These are phyloP conservation scores for Chrysoporthe austroafricana DNA, from an alignment of 2,329 filamentous ascomycete species.

Conservation along the genomic window DNA sequence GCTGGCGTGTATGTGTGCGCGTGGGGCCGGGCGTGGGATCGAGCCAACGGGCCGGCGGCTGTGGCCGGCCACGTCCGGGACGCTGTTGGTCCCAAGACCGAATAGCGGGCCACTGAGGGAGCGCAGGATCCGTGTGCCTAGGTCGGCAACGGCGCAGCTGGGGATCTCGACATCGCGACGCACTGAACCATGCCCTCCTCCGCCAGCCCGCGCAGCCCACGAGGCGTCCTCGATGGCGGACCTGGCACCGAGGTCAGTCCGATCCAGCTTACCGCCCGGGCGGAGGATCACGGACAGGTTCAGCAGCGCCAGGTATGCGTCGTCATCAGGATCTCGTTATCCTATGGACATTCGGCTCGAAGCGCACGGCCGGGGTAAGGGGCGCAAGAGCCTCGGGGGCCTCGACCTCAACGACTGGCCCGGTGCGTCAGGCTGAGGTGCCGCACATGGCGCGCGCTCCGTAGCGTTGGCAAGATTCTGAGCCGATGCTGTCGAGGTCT, in stretches of 20 bases:
- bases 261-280: background rate
- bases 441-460: slow-evolving; percentile 25
- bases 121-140: background rate
- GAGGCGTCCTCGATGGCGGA: too few relatives aligned
- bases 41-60: background rate
- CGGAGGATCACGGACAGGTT: background rate
- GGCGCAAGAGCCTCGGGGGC: background rate
- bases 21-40: background rate
- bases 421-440: slow-evolving; percentile 4
- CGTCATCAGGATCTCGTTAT: background rate
- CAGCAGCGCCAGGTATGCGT: background rate
- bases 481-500: background rate
- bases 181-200: too few relatives aligned
- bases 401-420: slow-evolving; percentile 8
- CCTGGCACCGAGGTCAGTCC: background rate
- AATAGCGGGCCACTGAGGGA: too few relatives aligned
- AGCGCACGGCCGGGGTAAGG: background rate
- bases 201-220: too few relatives aligned
- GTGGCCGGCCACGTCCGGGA: slow-evolving; percentile 1
- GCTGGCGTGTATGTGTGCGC: background rate
- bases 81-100: background rate
- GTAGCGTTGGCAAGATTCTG: slow-evolving; percentile 9
- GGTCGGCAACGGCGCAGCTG: background rate
- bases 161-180: too few relatives aligned
- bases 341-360: background rate